Percentiles rank a stretch among this genome's conserved stretches.
Conservation (phyloP, 352 stramenopile genomes). For the Achlya hypogyna region DNA sequence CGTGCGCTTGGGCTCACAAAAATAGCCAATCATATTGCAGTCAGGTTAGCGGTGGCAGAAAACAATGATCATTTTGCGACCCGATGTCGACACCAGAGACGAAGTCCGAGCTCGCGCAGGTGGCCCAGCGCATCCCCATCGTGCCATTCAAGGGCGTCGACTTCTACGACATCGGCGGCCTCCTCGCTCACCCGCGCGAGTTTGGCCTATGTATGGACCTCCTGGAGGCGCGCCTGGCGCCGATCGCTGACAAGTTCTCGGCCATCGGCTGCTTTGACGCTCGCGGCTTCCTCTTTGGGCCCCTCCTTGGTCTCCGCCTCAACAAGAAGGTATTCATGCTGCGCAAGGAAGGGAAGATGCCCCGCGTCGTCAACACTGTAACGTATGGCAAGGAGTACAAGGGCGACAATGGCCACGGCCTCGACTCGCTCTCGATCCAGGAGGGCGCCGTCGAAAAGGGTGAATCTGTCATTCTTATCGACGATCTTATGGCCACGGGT, state of each 20-base stretch:
- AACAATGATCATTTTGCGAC: neutral
- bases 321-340: slow-evolving; percentile 98
- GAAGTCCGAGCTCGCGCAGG: slow-evolving; percentile 18
- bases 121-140: slow-evolving; percentile 89
- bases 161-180: slow-evolving; percentile 97
- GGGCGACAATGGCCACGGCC: slow-evolving; percentile 73
- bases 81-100: neutral
- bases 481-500: slow-evolving; percentile 96
- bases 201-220: slow-evolving; percentile 91
- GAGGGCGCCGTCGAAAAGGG: slow-evolving; percentile 58
- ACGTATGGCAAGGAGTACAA: slow-evolving; percentile 92
- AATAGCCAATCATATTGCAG: no score
- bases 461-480: slow-evolving; percentile 91
- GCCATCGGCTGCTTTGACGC: slow-evolving; percentile 92
- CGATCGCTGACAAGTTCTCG: slow-evolving; percentile 49
- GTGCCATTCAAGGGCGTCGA: slow-evolving; percentile 94
- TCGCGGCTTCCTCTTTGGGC: slow-evolving; percentile 94
- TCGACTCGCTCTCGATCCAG: slow-evolving; percentile 84
- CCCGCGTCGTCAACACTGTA: slow-evolving; percentile 85
- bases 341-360: slow-evolving; percentile 96
- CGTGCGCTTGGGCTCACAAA: no score
- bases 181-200: slow-evolving; percentile 80
- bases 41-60: no score
- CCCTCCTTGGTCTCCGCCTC: slow-evolving; percentile 90
- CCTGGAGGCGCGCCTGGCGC: slow-evolving; percentile 62